Conservation (phyloP, 208 protist species). For the Trypanosoma scelopori region DNA sequence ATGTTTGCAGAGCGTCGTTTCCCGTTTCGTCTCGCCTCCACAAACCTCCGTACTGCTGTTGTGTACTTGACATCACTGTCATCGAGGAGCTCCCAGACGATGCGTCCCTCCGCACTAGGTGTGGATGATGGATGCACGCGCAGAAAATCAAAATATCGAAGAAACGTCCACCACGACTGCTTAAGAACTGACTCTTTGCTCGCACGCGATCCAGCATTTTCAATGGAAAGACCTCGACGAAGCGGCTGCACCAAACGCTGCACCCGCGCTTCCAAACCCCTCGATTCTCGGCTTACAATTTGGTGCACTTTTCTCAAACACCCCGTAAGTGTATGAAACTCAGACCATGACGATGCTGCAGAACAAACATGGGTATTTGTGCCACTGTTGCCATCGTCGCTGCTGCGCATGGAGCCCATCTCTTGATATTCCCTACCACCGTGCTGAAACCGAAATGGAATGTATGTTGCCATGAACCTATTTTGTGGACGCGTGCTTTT, state of each 20-base stretch:
- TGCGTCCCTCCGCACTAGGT: background rate
- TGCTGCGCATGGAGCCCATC: background rate
- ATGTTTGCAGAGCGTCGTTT: background rate
- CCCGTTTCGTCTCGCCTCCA: background rate
- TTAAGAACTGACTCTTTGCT: background rate
- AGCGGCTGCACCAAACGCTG: conserved; percentile 14
- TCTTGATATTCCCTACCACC: conserved; percentile 26
- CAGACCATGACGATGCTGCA: conserved; percentile 6
- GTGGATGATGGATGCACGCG: conserved; percentile 4
- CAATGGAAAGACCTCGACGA: conserved; percentile 7
- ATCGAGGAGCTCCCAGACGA: conserved; percentile 14
- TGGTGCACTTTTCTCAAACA: conserved; percentile 4
- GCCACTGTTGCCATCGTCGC: background rate
- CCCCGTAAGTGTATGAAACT: conserved; percentile 21
- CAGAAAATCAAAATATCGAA: conserved; percentile 23
- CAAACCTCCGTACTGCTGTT: conserved; percentile 1
- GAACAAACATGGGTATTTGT: background rate
- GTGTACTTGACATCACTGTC: conserved; percentile 21
- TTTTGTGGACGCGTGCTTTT: conserved; percentile 7
- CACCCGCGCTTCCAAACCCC: conserved; percentile 7
- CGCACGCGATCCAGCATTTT: background rate
- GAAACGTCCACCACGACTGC: conserved; percentile 19
- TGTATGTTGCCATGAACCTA: conserved; percentile 26
- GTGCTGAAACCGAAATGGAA: conserved; percentile 44
- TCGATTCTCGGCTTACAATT: background rate